Evolutionary conservation across 225 moss, liverwort and hornwort genomes (phyloP).

Genomic region (Physcomitrium patens): DNA sequence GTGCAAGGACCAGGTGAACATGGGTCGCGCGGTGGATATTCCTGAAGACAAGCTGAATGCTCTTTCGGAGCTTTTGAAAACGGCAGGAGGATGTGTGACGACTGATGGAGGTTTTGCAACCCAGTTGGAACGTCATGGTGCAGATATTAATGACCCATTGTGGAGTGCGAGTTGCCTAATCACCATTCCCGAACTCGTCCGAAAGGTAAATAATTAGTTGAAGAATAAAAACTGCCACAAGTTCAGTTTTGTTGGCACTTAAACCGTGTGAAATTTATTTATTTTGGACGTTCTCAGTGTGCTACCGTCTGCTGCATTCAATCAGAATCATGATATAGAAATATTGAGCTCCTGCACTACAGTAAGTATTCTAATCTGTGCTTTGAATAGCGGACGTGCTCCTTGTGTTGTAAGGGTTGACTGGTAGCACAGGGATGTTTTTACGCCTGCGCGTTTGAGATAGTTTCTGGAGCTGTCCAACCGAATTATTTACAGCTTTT

Average conservation of each 20-base stretch:
- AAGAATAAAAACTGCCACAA: not conserved
- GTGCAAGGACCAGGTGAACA: conserved; percentile 27
- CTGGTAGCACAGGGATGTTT: conserved; percentile 7
- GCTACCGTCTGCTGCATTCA: too few relatives aligned
- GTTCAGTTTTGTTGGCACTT: not conserved
- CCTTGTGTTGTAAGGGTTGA: not conserved
- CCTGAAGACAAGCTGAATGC: conserved; percentile 23
- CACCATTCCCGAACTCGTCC: conserved; percentile 71
- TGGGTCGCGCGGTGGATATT: conserved; percentile 53
- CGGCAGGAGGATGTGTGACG: conserved; percentile 79
- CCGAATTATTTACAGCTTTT: not conserved
- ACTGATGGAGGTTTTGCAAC: conserved; percentile 96
- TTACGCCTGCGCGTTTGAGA: not conserved
- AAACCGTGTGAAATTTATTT: not conserved
- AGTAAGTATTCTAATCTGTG: not conserved
- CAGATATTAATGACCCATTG: conserved; percentile 69
- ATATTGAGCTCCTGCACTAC: not conserved
- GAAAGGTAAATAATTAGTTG: conserved; percentile 54
- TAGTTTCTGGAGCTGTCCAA: conserved; percentile 22
- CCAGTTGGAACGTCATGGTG: conserved; percentile 89
- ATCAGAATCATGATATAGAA: conserved; percentile 9
- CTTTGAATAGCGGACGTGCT: conserved; percentile 6
- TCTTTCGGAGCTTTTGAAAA: conserved; percentile 62
- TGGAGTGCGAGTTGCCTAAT: conserved; percentile 90
- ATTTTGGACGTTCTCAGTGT: not conserved